Conservation (phyloP, 2,329 filamentous ascomycete genomes). For the Epichloe festucae region DNA sequence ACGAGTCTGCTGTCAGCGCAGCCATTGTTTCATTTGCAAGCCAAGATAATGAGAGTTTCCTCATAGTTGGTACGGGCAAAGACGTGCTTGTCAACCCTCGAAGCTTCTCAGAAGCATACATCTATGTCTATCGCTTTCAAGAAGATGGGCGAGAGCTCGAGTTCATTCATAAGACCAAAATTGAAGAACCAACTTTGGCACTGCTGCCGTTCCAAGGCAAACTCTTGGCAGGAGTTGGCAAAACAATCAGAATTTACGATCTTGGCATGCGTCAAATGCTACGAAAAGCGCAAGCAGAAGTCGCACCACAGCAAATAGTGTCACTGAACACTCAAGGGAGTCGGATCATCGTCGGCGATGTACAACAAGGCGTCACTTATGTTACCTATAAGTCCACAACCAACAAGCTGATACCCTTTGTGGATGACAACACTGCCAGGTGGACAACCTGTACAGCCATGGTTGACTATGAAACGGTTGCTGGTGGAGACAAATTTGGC, state of each 20-base stretch:
- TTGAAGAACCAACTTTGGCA: slow-evolving; percentile 82
- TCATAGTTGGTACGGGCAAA: slow-evolving; percentile 90
- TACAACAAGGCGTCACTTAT: slow-evolving; percentile 82
- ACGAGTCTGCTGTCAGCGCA: slow-evolving; percentile 82
- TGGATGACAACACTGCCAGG: slow-evolving; percentile 75
- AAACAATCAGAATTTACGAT: slow-evolving; percentile 76
- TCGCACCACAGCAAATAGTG: slow-evolving; percentile 71
- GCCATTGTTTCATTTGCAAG: slow-evolving; percentile 76
- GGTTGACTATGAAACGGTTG: slow-evolving; percentile 94
- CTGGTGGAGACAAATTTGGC: slow-evolving; percentile 94
- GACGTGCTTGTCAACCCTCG: slow-evolving; percentile 71
- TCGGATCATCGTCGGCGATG: slow-evolving; percentile 82
- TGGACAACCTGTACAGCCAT: slow-evolving; percentile 88
- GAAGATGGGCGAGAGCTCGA: slow-evolving; percentile 80
- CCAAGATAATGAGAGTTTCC: slow-evolving; percentile 76
- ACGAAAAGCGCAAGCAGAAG: slow-evolving; percentile 76
- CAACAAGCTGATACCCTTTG: slow-evolving; percentile 87
- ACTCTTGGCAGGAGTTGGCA: slow-evolving; percentile 73
- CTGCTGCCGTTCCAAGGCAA: slow-evolving; percentile 86
- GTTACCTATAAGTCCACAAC: slow-evolving; percentile 88
- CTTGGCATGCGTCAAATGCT: slow-evolving; percentile 86
- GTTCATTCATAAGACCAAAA: slow-evolving; percentile 91
- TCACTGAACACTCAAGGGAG: slow-evolving; percentile 81
- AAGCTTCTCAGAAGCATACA: slow-evolving; percentile 64
- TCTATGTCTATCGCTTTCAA: slow-evolving; percentile 84